Percentiles rank a stretch among this genome's conserved stretches.
These are phyloP conservation scores for Trichosanthes cucumerina DNA, from an alignment of 306 rosid genomes.

Conservation along the genomic window DNA sequence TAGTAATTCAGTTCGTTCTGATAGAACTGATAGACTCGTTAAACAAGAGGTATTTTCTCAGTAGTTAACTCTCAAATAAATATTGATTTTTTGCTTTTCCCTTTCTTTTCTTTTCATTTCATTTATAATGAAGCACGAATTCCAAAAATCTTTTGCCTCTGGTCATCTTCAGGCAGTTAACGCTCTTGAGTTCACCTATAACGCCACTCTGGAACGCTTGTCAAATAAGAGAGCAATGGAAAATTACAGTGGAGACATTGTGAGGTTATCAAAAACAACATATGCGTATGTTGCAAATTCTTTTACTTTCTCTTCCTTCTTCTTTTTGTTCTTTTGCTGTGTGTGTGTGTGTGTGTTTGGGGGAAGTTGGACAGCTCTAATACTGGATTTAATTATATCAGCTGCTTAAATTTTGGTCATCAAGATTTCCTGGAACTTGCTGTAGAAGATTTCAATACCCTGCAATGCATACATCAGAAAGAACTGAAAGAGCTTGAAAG, in stretches of 20 bases:
- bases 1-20: slow-evolving; percentile 1
- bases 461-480: slow-evolving; percentile 48
- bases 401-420: slow-evolving; percentile 50
- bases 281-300: slow-evolving; percentile 32
- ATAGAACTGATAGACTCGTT: slow-evolving; percentile 22
- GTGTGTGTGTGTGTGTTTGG: not conserved
- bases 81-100: not conserved
- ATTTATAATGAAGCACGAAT: not conserved
- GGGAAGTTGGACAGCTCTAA: not conserved
- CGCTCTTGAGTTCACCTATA: slow-evolving; percentile 44
- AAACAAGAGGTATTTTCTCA: slow-evolving; percentile 40
- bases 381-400: slow-evolving; percentile 14
- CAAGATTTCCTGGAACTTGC: slow-evolving; percentile 59
- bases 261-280: slow-evolving; percentile 52
- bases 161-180: slow-evolving; percentile 35
- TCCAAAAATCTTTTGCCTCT: not conserved
- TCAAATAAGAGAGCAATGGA: slow-evolving; percentile 49
- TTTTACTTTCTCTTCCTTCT: not conserved
- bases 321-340: not conserved
- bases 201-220: slow-evolving; percentile 52
- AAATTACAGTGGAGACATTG: slow-evolving; percentile 36
- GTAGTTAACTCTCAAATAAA: not conserved
- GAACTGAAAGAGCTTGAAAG: slow-evolving; percentile 53
- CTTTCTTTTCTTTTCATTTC: not conserved
- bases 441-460: slow-evolving; percentile 63